phyloP scores from a whole-genome alignment of 2,329 filamentous ascomycete species.

The Rhynchosporium secalis region DNA sequence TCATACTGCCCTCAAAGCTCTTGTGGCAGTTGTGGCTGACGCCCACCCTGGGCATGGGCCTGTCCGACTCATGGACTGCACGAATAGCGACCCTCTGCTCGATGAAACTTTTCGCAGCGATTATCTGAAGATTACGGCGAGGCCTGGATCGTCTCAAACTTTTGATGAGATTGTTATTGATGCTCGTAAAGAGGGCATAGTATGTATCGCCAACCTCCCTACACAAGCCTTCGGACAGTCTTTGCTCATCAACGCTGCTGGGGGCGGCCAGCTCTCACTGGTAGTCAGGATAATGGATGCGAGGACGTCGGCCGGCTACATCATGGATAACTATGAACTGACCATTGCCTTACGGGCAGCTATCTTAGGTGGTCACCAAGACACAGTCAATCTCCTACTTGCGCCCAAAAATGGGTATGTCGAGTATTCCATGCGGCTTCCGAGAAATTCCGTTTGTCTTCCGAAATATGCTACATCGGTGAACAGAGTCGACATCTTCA shows the following conservation, averaged over 20 bases:
- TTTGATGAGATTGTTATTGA: neutral
- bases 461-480: neutral
- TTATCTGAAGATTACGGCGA: neutral
- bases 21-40: neutral
- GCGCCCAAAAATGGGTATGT: neutral
- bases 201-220: too few relatives aligned
- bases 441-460: neutral
- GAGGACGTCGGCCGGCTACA: too few relatives aligned
- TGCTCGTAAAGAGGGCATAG: neutral
- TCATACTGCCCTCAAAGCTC: neutral
- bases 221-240: neutral
- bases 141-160: neutral
- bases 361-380: neutral
- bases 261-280: too few relatives aligned
- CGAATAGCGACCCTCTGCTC: neutral
- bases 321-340: too few relatives aligned
- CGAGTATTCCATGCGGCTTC: neutral
- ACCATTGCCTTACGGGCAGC: neutral
- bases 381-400: neutral
- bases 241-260: neutral
- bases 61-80: neutral
- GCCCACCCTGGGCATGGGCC: too few relatives aligned
- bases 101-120: neutral
- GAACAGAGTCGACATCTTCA: neutral
- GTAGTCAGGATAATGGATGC: too few relatives aligned